Evolutionary conservation across 208 protist species (phyloP).

Genomic region (Trypanosoma lewisi): DNA sequence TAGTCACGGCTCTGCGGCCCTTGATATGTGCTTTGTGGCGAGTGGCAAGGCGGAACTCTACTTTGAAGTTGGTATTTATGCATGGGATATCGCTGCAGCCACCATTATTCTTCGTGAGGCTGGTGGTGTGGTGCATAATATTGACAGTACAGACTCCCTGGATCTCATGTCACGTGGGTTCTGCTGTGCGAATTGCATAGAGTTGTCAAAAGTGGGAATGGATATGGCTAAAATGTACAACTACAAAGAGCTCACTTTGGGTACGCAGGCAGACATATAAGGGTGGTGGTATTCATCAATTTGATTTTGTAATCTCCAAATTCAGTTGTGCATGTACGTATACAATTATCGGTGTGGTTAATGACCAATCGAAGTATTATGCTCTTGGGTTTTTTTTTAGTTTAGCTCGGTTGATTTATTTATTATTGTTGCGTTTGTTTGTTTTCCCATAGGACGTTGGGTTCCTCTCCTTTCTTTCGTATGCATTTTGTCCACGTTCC

Average conservation of each 20-base stretch:
- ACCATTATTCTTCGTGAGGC: slow-evolving; percentile 85
- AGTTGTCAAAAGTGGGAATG: slow-evolving; percentile 48
- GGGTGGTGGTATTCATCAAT: too few relatives aligned
- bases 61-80: slow-evolving; percentile 70
- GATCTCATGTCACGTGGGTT: slow-evolving; percentile 57
- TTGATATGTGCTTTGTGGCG: slow-evolving; percentile 89
- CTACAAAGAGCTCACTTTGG: slow-evolving; percentile 42
- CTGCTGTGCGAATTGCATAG: slow-evolving; percentile 63
- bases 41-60: slow-evolving; percentile 71
- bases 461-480: background rate
- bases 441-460: background rate
- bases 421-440: background rate
- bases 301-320: too few relatives aligned
- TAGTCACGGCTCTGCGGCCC: slow-evolving; percentile 61
- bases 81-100: slow-evolving; percentile 80
- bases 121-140: slow-evolving; percentile 84
- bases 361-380: too few relatives aligned
- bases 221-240: slow-evolving; percentile 63
- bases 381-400: too few relatives aligned
- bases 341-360: too few relatives aligned
- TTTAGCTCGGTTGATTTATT: too few relatives aligned
- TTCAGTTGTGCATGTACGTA: too few relatives aligned
- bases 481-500: background rate
- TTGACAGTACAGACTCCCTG: slow-evolving; percentile 58
- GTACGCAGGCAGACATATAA: background rate